Conservation (phyloP, 2,329 filamentous ascomycete genomes). For the Sordariomycetes sp. region DNA sequence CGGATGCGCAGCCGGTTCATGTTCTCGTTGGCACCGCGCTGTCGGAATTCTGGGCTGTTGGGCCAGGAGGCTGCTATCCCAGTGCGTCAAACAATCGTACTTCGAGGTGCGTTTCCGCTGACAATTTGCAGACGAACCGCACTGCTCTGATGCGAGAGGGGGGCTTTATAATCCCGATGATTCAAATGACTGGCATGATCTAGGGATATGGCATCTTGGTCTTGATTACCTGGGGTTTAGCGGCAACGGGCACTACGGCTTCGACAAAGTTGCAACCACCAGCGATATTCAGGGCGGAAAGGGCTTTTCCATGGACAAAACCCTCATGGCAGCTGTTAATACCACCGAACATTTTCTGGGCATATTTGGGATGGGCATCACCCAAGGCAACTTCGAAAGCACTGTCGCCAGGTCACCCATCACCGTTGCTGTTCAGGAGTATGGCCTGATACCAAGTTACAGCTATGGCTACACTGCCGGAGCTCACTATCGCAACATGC, state of each 20-base stretch:
- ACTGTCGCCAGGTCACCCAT: conserved; percentile 41
- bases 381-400: conserved; percentile 40
- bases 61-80: conserved; percentile 43
- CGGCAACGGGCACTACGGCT: conserved; percentile 57
- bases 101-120: neutral
- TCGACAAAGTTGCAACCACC: conserved; percentile 36
- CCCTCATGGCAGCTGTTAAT: conserved; percentile 43
- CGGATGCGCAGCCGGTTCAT: conserved; percentile 22
- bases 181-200: conserved; percentile 48
- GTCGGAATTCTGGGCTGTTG: conserved; percentile 63
- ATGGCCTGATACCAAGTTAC: conserved; percentile 57
- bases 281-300: conserved; percentile 19
- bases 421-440: conserved; percentile 47
- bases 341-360: conserved; percentile 46
- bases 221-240: conserved; percentile 47
- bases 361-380: conserved; percentile 47
- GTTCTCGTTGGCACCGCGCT: conserved; percentile 53
- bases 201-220: conserved; percentile 52
- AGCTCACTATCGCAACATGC: conserved; percentile 55
- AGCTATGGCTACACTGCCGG: conserved; percentile 71
- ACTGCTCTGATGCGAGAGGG: conserved; percentile 49
- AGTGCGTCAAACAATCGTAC: conserved; percentile 27
- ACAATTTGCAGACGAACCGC: conserved; percentile 29
- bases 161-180: conserved; percentile 42
- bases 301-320: conserved; percentile 30